Percentiles rank a stretch among this genome's conserved stretches.
Conservation (phyloP, 108 stramenopile species). For the Pinguiococcus pyrenoidosus region DNA sequence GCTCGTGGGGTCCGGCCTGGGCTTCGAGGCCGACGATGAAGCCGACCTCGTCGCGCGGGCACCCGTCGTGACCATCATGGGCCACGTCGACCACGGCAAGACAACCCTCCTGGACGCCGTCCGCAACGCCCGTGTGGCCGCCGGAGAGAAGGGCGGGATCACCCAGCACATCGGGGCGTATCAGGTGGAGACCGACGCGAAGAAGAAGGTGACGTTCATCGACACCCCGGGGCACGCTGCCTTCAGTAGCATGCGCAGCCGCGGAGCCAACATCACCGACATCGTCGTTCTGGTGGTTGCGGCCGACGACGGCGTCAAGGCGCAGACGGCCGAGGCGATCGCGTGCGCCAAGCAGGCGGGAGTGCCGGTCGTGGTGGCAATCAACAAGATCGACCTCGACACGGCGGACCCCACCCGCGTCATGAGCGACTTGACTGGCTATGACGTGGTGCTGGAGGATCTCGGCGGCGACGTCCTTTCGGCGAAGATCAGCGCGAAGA, state of each 20-base stretch:
- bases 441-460: slow-evolving; percentile 78
- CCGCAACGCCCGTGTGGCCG: slow-evolving; percentile 17
- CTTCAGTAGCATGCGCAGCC: slow-evolving; percentile 76
- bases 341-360: slow-evolving; percentile 67
- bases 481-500: slow-evolving; percentile 63
- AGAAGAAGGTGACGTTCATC: slow-evolving; percentile 30
- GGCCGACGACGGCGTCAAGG: slow-evolving; percentile 86
- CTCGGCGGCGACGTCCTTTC: slow-evolving; percentile 72
- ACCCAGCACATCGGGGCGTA: slow-evolving; percentile 35
- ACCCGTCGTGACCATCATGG: slow-evolving; percentile 38
- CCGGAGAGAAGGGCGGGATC: slow-evolving; percentile 31
- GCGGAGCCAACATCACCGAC: slow-evolving; percentile 80
- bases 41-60: slow-evolving; percentile 18
- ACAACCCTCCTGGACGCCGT: slow-evolving; percentile 30
- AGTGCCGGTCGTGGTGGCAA: slow-evolving; percentile 67
- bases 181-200: slow-evolving; percentile 32
- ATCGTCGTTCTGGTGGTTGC: slow-evolving; percentile 90
- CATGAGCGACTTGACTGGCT: slow-evolving; percentile 39
- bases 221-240: slow-evolving; percentile 41
- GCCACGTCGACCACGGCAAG: slow-evolving; percentile 40
- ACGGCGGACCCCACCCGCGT: slow-evolving; percentile 12
- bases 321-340: slow-evolving; percentile 83
- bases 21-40: slow-evolving; percentile 4
- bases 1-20: slow-evolving; percentile 2
- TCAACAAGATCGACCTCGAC: slow-evolving; percentile 68